These are phyloP conservation scores for Thuidium tamariscinum DNA, from an alignment of 225 moss, liverwort and hornwort genomes.

Conservation along the genomic window DNA sequence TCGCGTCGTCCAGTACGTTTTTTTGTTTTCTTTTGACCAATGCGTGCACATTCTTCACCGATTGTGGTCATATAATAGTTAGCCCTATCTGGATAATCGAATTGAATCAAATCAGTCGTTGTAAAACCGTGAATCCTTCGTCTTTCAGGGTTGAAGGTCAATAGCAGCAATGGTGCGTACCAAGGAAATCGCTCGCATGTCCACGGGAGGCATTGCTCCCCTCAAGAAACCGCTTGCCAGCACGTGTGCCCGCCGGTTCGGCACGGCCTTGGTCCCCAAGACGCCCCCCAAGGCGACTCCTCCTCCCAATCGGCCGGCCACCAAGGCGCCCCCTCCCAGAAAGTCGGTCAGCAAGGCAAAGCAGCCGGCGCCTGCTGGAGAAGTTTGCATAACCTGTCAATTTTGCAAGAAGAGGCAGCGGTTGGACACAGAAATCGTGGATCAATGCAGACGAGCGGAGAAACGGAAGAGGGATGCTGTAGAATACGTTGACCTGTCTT, in stretches of 20 bases:
- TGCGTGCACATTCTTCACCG: background rate
- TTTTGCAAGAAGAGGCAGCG: background rate
- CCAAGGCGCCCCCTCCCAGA: background rate
- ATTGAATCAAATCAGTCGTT: background rate
- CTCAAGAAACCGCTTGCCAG: background rate
- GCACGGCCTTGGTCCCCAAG: background rate
- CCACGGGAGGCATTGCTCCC: background rate
- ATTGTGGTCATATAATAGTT: background rate
- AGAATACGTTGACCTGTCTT: background rate
- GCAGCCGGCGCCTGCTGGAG: background rate
- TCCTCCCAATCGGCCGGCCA: background rate
- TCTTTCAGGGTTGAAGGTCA: background rate
- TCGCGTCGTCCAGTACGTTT: no score
- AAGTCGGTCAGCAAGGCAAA: background rate
- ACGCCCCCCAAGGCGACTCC: background rate
- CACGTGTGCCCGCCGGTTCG: background rate
- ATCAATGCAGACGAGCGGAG: background rate
- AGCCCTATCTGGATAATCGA: no score
- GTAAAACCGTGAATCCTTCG: background rate
- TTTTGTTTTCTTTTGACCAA: background rate
- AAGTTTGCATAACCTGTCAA: background rate
- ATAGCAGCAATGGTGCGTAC: background rate
- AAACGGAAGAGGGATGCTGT: background rate
- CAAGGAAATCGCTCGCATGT: background rate
- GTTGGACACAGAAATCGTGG: background rate